Base-by-base conservation (phyloP, 2,329 filamentous ascomycete genomes). In the Trichocomaceae sp. region DNA sequence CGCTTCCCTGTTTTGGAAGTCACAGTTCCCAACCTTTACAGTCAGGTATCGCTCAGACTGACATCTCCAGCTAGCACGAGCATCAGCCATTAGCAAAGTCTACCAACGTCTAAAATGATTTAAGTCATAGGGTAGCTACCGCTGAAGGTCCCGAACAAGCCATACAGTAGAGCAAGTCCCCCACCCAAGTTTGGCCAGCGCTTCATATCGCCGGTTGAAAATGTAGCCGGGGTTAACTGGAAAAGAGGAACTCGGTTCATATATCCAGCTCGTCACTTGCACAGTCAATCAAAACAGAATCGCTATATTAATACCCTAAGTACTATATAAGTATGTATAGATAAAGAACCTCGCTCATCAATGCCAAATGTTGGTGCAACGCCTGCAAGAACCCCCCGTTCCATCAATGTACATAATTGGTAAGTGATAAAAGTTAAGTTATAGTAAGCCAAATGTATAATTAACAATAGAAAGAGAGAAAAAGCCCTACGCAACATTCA, bases 41-140 rank as follows among this genome's bases (percentile, higher is more conserved):
- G 53, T 41, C 29, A 51, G 39, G 37, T 51, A 55, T 51, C 41
- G 31, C 23, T 46, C 35, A 51, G 53, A 31, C n/a, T 51, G 53
- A 60, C 58, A 61, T 13, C 31, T 7, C 58, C 57, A 60, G 8
- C 60, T 59, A 26, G 23, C 23, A 26, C 23, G 23, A 26, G 23
- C 23, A 26, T 26, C 23, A 26, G 23, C 23, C 23, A 7, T 26
- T 3, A 26, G 23, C 3, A 26, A 26, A n/a, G n/a, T n/a, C n/a
- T n/a, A n/a, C n/a, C n/a, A n/a, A n/a, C n/a, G n/a, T n/a, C n/a
- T n/a, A n/a, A n/a, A n/a, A n/a, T n/a, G n/a, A n/a, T n/a, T n/a
- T n/a, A n/a, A n/a, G n/a, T n/a, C n/a, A n/a, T n/a, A n/a, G n/a
- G n/a, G n/a, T n/a, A n/a, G n/a, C n/a, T 26, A 26, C 23, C 23